Percentiles rank a stretch among this genome's conserved stretches.
phyloP scores from a whole-genome alignment of 352 stramenopile genomes.

The Phytophthora pini region DNA sequence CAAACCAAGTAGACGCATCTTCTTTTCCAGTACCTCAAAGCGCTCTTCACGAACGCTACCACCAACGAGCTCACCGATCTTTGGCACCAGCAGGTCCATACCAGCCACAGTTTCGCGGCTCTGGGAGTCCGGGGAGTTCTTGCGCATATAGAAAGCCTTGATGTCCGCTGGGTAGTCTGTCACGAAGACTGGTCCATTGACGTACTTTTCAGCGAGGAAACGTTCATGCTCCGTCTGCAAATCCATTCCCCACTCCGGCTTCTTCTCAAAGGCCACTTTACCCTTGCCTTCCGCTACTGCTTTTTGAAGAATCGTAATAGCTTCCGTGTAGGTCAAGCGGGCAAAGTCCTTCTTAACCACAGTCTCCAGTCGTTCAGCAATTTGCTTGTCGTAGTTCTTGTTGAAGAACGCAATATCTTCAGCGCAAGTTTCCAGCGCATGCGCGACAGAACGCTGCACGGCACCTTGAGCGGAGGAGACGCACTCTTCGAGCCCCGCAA shows the following conservation, averaged over 20 bases:
- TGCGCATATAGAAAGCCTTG: slow-evolving; percentile 99
- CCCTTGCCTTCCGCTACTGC: slow-evolving; percentile 37
- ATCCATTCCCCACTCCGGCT: slow-evolving; percentile 94
- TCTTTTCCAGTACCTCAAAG: slow-evolving; percentile 89
- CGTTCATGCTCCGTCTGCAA: slow-evolving; percentile 98
- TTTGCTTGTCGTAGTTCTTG: slow-evolving; percentile 88
- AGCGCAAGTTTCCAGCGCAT: slow-evolving; percentile 83
- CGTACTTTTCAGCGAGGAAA: slow-evolving; percentile 92
- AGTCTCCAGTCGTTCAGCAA: slow-evolving; percentile 86
- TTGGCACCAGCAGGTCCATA: slow-evolving; percentile 97
- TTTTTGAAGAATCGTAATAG: slow-evolving; percentile 94
- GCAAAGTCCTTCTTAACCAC: slow-evolving; percentile 91
- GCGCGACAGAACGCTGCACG: slow-evolving; percentile 88
- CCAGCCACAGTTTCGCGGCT: slow-evolving; percentile 95
- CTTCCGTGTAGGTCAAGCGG: slow-evolving; percentile 95
- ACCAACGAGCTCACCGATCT: slow-evolving; percentile 96
- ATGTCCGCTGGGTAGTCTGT: slow-evolving; percentile 98
- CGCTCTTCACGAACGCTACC: slow-evolving; percentile 96
- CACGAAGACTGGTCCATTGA: slow-evolving; percentile 93
- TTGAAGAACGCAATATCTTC: slow-evolving; percentile 95
- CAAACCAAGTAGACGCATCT: slow-evolving; percentile 63
- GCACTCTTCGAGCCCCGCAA: slow-evolving; percentile 81
- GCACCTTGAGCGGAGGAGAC: slow-evolving; percentile 95
- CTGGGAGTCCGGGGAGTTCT: slow-evolving; percentile 85
- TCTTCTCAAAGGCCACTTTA: slow-evolving; percentile 83